Evolutionary conservation across 805 yeast genomes (phyloP).

Genomic region (Candida koratica): DNA sequence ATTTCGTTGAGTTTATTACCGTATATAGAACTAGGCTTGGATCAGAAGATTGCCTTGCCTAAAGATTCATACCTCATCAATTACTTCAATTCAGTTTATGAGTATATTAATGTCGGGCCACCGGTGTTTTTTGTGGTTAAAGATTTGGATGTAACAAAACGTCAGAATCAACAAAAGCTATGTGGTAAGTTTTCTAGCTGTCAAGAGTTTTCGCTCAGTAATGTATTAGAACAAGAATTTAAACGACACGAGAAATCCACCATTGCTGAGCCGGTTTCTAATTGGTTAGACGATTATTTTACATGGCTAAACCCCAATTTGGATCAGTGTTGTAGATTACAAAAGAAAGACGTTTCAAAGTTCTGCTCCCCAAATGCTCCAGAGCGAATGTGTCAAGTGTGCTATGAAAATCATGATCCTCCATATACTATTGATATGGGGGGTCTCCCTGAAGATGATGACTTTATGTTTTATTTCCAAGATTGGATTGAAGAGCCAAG

Average conservation of each 20-base stretch:
- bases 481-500: slow-evolving; percentile 84
- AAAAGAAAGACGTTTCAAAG: slow-evolving; percentile 45
- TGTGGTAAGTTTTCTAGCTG: slow-evolving; percentile 91
- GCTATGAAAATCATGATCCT: slow-evolving; percentile 57
- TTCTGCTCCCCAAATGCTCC: slow-evolving; percentile 68
- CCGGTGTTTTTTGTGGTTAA: slow-evolving; percentile 85
- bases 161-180: slow-evolving; percentile 62
- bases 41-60: slow-evolving; percentile 87
- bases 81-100: slow-evolving; percentile 73
- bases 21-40: slow-evolving; percentile 69
- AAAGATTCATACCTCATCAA: slow-evolving; percentile 72
- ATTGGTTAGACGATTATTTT: slow-evolving; percentile 91
- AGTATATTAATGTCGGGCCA: slow-evolving; percentile 80
- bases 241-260: slow-evolving; percentile 61
- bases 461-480: slow-evolving; percentile 66
- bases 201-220: slow-evolving; percentile 70
- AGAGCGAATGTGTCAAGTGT: slow-evolving; percentile 66
- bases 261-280: slow-evolving; percentile 77
- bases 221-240: slow-evolving; percentile 80
- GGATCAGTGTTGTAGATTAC: slow-evolving; percentile 79
- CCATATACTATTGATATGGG: slow-evolving; percentile 70
- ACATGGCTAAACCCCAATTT: slow-evolving; percentile 83
- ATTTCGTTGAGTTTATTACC: slow-evolving; percentile 70
- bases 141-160: slow-evolving; percentile 56
- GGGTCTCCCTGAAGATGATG: slow-evolving; percentile 72